phyloP scores from a whole-genome alignment of 2,329 filamentous ascomycete genomes.

The Trichoderma sp. region DNA sequence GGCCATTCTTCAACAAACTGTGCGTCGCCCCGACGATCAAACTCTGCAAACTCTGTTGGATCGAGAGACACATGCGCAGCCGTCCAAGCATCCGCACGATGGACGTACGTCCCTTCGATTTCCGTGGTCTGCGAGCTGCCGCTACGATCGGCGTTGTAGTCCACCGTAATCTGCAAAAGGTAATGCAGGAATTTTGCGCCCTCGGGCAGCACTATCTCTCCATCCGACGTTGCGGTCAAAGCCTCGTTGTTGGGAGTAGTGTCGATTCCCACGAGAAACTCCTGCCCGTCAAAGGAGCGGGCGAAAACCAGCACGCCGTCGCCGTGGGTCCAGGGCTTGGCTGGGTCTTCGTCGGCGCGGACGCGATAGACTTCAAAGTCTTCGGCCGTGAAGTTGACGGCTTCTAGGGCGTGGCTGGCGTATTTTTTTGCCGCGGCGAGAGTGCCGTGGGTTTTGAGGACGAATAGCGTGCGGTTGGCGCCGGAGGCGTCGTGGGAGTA shows the following conservation, averaged over 20 bases:
- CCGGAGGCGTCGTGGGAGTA: conserved; percentile 31
- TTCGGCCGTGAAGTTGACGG: conserved; percentile 38
- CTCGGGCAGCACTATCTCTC: conserved; percentile 28
- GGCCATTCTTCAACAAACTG: conserved; percentile 39
- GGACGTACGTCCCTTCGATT: conserved; percentile 42
- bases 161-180: conserved; percentile 44
- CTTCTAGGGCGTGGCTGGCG: conserved; percentile 34
- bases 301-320: conserved; percentile 43
- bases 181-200: conserved; percentile 39
- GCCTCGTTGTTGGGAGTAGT: conserved; percentile 41
- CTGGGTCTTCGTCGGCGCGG: conserved; percentile 15
- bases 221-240: conserved; percentile 27
- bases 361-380: conserved; percentile 41
- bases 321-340: conserved; percentile 39
- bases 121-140: conserved; percentile 38
- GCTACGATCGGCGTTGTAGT: conserved; percentile 43
- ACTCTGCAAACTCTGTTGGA: conserved; percentile 35
- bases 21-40: conserved; percentile 35
- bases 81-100: conserved; percentile 35
- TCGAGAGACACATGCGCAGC: conserved; percentile 40
- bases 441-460: conserved; percentile 42
- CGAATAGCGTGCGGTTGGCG: conserved; percentile 34
- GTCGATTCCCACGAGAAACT: conserved; percentile 41
- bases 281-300: conserved; percentile 38
- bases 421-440: conserved; percentile 41